phyloP scores from a whole-genome alignment of 2,329 filamentous ascomycete species.

The Teratosphaeria pseudoeucalypti region DNA sequence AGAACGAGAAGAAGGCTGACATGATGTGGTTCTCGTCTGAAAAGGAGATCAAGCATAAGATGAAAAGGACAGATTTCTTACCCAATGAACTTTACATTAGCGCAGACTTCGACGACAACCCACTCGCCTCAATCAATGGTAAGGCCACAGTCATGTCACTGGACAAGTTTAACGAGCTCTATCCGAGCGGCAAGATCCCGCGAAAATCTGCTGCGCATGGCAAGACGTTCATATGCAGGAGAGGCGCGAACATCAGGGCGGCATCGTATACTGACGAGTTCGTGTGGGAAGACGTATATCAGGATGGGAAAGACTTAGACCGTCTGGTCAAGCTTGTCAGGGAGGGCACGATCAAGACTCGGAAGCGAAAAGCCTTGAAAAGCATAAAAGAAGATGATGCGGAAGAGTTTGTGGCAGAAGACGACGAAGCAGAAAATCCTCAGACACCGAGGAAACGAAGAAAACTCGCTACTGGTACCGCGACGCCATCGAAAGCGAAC shows the following conservation, averaged over 20 bases:
- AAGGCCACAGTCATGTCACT: conserved; percentile 72
- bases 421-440: conserved; percentile 29
- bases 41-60: conserved; percentile 73
- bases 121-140: conserved; percentile 80
- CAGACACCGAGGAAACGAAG: conserved; percentile 39
- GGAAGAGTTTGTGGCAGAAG: conserved; percentile 38
- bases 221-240: conserved; percentile 80
- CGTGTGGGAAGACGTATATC: conserved; percentile 76
- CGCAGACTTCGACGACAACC: conserved; percentile 75
- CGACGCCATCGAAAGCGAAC: conserved; percentile 34
- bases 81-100: conserved; percentile 86
- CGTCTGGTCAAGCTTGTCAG: conserved; percentile 58
- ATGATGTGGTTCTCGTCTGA: conserved; percentile 97
- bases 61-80: conserved; percentile 68
- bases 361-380: conserved; percentile 37
- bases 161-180: conserved; percentile 54
- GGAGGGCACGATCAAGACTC: conserved; percentile 60
- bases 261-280: conserved; percentile 90
- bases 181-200: conserved; percentile 66
- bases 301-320: conserved; percentile 55
- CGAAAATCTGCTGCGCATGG: conserved; percentile 63
- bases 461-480: conserved; percentile 36
- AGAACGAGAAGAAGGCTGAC: conserved; percentile 58
- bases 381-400: conserved; percentile 24
- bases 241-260: conserved; percentile 80